Evolutionary conservation across 1,284 basidiomycete genomes (phyloP), one percentile per base, ranked within the genome.

Genomic region (Sanghuangporus baumii): DNA sequence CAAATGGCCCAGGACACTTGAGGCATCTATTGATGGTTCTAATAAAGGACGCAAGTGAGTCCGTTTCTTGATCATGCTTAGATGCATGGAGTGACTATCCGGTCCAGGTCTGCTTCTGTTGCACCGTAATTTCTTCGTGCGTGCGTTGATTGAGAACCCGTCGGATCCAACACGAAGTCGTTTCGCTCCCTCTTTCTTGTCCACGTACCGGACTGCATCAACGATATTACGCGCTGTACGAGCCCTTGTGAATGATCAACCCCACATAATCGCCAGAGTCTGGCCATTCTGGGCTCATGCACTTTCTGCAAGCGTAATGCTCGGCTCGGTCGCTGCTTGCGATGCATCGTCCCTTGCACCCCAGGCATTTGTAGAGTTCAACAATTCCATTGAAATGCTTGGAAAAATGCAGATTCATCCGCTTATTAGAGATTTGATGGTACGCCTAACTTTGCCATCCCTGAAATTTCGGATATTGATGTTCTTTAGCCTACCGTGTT

Each of bases 251-350:
- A 43, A 48, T 6, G 26, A 59, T 9, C 18, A 16, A 36, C 26
- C 51, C 12, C 23, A 47, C 2, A 3, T 65, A 5, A 8, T 65
- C 8, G 36, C 61, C 38, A 72, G 76, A 11, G 74, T 74, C 67
- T 77, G 76, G 75, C 69, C 69, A 34, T 71, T 74, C 65, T 77
- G 75, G 75, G 74, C 73, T 6, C 75, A 75, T 60, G 72, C 72
- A 2, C 76, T 78, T 64, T 74, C 76, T 20, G 72, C 76, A 36
- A 72, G 74, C 16, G 77, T 78, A 65, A 31, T 31, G 4, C 40
- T 66, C 18, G 67, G 67, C 9, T 67, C 66, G 2, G 65, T 68
- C 8, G 67, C 65, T 9, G 61, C 66, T 11, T 54, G 62, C 16
- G 60, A 60, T 6, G 57, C 62, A 14, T 38, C 56, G 7, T 66